phyloP scores from a whole-genome alignment of 805 yeast species.

The Cephaloascus fragrans region DNA sequence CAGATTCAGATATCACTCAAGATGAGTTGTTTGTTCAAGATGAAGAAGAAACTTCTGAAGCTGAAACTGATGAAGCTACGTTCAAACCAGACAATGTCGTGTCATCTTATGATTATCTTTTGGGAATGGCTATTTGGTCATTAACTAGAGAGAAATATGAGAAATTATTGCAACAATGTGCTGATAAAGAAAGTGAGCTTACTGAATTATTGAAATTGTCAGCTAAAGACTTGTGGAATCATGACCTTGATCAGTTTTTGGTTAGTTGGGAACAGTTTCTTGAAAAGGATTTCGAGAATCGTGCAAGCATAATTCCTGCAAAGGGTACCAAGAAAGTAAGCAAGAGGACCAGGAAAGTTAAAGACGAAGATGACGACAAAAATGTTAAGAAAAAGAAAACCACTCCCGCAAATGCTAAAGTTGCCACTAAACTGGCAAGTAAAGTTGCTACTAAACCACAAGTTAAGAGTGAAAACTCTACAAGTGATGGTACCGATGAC shows the following conservation, averaged over 20 bases:
- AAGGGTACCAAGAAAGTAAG: conserved; percentile 33
- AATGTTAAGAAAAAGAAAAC: background rate
- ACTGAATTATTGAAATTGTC: conserved; percentile 52
- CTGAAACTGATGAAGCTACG: conserved; percentile 18
- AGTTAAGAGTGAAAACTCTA: background rate
- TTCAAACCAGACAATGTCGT: conserved; percentile 34
- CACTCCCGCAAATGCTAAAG: too few species aligned
- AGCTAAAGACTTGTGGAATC: conserved; percentile 84
- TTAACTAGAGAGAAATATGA: conserved; percentile 86
- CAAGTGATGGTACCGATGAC: background rate
- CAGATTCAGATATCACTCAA: conserved; percentile 15
- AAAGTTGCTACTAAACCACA: background rate
- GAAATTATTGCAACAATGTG: conserved; percentile 62
- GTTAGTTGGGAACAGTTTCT: conserved; percentile 60
- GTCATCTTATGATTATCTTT: conserved; percentile 73
- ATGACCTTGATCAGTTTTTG: conserved; percentile 69
- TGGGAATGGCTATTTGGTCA: conserved; percentile 92
- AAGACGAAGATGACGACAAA: background rate
- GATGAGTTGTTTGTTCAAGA: conserved; percentile 31
- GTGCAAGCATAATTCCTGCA: conserved; percentile 37
- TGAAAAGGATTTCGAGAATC: conserved; percentile 50
- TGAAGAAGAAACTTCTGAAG: conserved; percentile 17
- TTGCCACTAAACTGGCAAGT: background rate
- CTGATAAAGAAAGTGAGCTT: conserved; percentile 63
- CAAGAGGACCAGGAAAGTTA: conserved; percentile 4